These are phyloP conservation scores for Geopyxis carbonaria DNA, from an alignment of 495 filamentous ascomycete genomes.

Conservation along the genomic window DNA sequence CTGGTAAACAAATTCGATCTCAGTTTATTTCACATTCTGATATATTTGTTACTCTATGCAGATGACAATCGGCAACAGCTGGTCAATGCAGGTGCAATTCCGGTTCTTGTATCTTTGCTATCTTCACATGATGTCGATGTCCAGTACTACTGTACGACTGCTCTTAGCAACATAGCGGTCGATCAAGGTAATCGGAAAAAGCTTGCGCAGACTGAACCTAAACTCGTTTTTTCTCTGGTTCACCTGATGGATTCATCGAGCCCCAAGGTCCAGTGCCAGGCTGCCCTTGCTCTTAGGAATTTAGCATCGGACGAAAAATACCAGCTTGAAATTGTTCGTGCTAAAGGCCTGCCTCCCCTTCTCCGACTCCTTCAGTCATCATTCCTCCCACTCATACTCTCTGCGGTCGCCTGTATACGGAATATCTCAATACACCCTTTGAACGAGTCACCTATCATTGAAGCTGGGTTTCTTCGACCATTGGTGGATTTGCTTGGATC, in stretches of 20 bases:
- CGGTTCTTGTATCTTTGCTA: slow-evolving; percentile 83
- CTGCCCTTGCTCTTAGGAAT: slow-evolving; percentile 83
- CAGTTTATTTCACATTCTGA: background rate
- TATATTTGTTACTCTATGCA: slow-evolving; percentile 22
- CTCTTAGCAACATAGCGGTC: slow-evolving; percentile 94
- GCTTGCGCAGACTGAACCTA: slow-evolving; percentile 71
- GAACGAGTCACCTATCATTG: slow-evolving; percentile 98
- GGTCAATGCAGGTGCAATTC: slow-evolving; percentile 89
- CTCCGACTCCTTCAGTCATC: slow-evolving; percentile 82
- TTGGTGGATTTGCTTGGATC: slow-evolving; percentile 85
- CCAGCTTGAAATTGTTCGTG: slow-evolving; percentile 88
- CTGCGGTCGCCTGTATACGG: slow-evolving; percentile 91
- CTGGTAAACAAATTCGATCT: slow-evolving; percentile 43
- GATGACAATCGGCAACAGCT: slow-evolving; percentile 96
- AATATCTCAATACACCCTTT: slow-evolving; percentile 98
- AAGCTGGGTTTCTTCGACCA: slow-evolving; percentile 86
- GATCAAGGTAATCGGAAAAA: slow-evolving; percentile 79
- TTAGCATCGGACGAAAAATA: slow-evolving; percentile 97
- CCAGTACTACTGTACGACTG: slow-evolving; percentile 98
- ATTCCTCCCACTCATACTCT: slow-evolving; percentile 88
- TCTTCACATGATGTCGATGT: slow-evolving; percentile 88
- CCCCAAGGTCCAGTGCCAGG: slow-evolving; percentile 96
- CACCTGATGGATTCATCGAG: slow-evolving; percentile 94
- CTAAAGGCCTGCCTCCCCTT: slow-evolving; percentile 65
- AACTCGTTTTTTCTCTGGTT: slow-evolving; percentile 80